Conservation (phyloP, 768 basidiomycete genomes). For the Leccinum subtestaceum region DNA sequence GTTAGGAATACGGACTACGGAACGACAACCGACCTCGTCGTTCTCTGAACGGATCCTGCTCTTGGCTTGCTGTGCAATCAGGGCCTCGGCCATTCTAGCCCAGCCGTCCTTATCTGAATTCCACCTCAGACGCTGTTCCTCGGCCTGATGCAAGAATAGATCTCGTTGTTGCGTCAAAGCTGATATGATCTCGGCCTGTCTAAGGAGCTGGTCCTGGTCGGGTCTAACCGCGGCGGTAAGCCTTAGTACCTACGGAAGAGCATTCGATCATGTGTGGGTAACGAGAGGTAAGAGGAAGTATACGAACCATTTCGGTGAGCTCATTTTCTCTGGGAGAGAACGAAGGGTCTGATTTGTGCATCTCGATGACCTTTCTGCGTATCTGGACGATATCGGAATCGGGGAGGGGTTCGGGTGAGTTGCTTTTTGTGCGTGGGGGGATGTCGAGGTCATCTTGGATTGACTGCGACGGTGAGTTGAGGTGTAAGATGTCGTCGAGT, state of each 20-base stretch:
- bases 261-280: neutral
- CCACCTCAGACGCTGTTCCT: conserved; percentile 62
- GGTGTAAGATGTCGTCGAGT: conserved; percentile 55
- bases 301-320: conserved; percentile 53
- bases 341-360: conserved; percentile 21
- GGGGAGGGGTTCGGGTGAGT: conserved; percentile 40
- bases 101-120: conserved; percentile 61
- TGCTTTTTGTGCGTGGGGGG: conserved; percentile 18
- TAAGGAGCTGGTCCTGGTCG: conserved; percentile 45
- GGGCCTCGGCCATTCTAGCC: conserved; percentile 64
- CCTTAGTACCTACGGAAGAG: conserved; percentile 43
- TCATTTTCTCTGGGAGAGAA: conserved; percentile 45
- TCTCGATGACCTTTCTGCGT: conserved; percentile 38
- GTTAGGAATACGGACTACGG: neutral
- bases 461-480: conserved; percentile 43
- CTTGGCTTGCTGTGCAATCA: conserved; percentile 48
- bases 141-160: conserved; percentile 47
- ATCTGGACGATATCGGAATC: conserved; percentile 49
- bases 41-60: conserved; percentile 35
- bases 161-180: conserved; percentile 56
- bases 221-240: conserved; percentile 44
- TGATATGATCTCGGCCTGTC: conserved; percentile 63
- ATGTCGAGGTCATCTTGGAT: conserved; percentile 20
- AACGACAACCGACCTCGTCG: conserved; percentile 42
- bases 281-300: conserved; percentile 9